Base-by-base conservation (phyloP, 75 land plant genomes). In the Ceratopteris richardii region DNA sequence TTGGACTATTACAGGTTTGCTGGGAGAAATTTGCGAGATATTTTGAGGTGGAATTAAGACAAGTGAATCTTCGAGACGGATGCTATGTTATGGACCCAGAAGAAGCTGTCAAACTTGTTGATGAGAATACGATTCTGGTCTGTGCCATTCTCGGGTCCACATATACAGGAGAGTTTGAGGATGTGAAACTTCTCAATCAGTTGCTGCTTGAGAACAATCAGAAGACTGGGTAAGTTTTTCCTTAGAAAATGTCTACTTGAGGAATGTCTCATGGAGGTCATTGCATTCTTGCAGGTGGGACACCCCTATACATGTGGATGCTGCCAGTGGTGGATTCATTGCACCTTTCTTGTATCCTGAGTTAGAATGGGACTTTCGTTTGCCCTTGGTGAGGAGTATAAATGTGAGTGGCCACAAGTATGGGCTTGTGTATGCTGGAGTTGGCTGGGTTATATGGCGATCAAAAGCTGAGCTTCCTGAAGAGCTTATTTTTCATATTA, bases 381-480 rank as follows among this genome's bases (percentile, higher is more conserved):
- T 80, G 56, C 76, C 82, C 18, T 51, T 72, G 63, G 83, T 80
- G 50, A 79, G 62, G 68, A 80, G 83, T 63, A 80, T 80, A 67
- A 80, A 80, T 46, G 82, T 78, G 13, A 80, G 83, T 29, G 83
- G 83, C 2, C 83, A 80, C 70, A 78, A 78, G 20, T 78, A 78
- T 36, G 81, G 81, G 13, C 81, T 78, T 6, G 81, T 78, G 17
- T 80, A 80, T 28, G 75, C 83, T 27, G 83, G 83, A 3, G 56
- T 80, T 20, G 83, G 83, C 6, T 80, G 83, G 83, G 66, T 55
- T 3, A 24, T 80, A 5, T 80, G 83, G 83, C 55, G 82, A 37
- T 39, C 64, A 27, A 72, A 78, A 54, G 55, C 58, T 23, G 82
- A 80, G 23, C 55, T 80, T 41, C 83, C 83, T 4, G 83, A 80